Conservation (phyloP, 139 green algal genomes). For the Marvania coccoides region DNA sequence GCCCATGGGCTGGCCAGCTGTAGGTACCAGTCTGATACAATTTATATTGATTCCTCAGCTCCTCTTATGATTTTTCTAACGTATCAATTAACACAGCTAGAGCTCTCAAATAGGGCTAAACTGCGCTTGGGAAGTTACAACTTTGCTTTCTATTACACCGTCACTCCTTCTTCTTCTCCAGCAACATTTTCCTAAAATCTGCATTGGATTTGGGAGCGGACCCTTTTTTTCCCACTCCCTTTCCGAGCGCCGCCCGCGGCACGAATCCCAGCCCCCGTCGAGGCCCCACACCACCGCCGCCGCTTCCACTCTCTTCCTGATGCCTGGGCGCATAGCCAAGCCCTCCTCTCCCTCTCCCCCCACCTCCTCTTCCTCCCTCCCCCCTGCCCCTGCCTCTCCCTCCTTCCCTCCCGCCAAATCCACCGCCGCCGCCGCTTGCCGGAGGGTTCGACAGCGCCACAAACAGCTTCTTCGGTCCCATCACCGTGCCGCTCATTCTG, state of each 20-base stretch:
- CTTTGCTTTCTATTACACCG: too few relatives aligned
- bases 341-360: background rate
- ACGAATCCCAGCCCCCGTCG: background rate
- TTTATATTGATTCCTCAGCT: too few relatives aligned
- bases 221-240: too few relatives aligned
- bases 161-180: conserved; percentile 12
- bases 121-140: too few relatives aligned
- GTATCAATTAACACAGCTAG: too few relatives aligned
- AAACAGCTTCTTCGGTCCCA: conserved; percentile 47
- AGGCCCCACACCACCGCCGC: background rate
- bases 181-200: conserved; percentile 68
- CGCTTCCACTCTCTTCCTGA: background rate
- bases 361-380: background rate
- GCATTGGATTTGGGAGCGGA: conserved; percentile 57
- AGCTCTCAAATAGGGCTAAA: too few relatives aligned
- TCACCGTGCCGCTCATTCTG: conserved; percentile 20
- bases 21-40: too few relatives aligned
- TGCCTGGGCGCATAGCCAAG: background rate
- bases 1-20: too few relatives aligned
- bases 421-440: background rate
- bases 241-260: background rate
- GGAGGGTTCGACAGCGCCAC: conserved; percentile 59
- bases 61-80: too few relatives aligned
- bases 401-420: background rate
- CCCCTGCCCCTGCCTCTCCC: background rate